Evolutionary conservation across 2,329 filamentous ascomycete genomes (phyloP).

Genomic region (Didymella exigua): DNA sequence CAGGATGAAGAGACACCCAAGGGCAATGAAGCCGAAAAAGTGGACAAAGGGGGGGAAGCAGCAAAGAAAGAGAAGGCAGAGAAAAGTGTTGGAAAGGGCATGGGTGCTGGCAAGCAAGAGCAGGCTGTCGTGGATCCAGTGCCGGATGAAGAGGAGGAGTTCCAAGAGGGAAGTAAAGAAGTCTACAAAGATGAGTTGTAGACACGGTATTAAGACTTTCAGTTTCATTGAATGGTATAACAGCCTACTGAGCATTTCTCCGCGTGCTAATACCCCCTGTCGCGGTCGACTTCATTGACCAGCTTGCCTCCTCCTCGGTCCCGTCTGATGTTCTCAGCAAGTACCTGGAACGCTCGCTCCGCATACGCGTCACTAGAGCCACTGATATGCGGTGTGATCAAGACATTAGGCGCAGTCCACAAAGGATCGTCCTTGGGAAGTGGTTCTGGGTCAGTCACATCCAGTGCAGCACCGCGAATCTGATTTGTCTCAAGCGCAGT

Average conservation of each 20-base stretch:
- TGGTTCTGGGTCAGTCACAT: conserved; percentile 82
- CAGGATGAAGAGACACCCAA: conserved; percentile 53
- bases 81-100: conserved; percentile 53
- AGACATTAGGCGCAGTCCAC: conserved; percentile 72
- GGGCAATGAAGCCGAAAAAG: conserved; percentile 15
- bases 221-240: too few species aligned
- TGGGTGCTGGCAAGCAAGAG: conserved; percentile 33
- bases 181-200: conserved; percentile 51
- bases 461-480: conserved; percentile 71
- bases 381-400: conserved; percentile 71
- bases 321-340: conserved; percentile 62
- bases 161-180: conserved; percentile 48
- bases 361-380: conserved; percentile 60
- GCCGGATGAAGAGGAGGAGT: conserved; percentile 30
- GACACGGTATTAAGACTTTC: too few species aligned
- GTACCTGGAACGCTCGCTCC: conserved; percentile 62
- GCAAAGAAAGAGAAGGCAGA: conserved; percentile 32
- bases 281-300: conserved; percentile 66
- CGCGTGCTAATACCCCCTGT: conserved; percentile 62
- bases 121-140: conserved; percentile 12
- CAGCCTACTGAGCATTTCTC: too few species aligned
- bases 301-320: conserved; percentile 60
- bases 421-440: conserved; percentile 70
- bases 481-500: conserved; percentile 63
- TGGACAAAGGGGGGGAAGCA: conserved; percentile 24